Evolutionary conservation across 202 grass and related monocot genomes (phyloP).

Genomic region (Musa balbisiana): DNA sequence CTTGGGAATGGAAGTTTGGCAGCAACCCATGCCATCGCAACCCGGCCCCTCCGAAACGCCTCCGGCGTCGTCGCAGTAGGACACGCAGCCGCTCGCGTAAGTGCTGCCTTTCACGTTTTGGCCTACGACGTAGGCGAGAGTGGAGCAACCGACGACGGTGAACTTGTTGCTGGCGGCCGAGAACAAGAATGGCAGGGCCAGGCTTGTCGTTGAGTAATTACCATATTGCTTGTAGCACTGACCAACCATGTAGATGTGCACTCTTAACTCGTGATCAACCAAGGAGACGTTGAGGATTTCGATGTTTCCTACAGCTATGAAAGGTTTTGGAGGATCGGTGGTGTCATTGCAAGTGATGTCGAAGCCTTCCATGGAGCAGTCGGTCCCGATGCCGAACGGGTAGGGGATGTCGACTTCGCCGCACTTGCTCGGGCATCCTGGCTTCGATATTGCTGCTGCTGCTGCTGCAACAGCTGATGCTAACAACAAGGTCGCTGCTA

Average conservation of each 20-base stretch:
- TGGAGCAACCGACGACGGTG: constrained; percentile 32
- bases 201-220: background rate
- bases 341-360: constrained; percentile 28
- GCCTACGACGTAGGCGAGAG: constrained; percentile 17
- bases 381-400: constrained; percentile 41
- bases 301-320: background rate
- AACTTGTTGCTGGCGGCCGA: constrained; percentile 23
- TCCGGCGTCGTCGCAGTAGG: background rate
- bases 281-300: constrained; percentile 19
- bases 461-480: no score
- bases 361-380: constrained; percentile 13
- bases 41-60: background rate
- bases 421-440: constrained; percentile 32
- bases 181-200: background rate
- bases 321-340: background rate
- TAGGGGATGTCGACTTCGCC: constrained; percentile 36
- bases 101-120: background rate
- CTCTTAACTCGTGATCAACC: no score
- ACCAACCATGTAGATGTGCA: background rate
- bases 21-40: constrained; percentile 49
- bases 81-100: constrained; percentile 22
- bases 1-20: constrained; percentile 35
- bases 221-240: background rate
- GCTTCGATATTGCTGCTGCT: background rate
- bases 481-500: no score